A percentile compares a stretch with the other conserved stretches of the same genome.
phyloP scores from a whole-genome alignment of 441 rosid genomes.

The Euphorbia celastroides region DNA sequence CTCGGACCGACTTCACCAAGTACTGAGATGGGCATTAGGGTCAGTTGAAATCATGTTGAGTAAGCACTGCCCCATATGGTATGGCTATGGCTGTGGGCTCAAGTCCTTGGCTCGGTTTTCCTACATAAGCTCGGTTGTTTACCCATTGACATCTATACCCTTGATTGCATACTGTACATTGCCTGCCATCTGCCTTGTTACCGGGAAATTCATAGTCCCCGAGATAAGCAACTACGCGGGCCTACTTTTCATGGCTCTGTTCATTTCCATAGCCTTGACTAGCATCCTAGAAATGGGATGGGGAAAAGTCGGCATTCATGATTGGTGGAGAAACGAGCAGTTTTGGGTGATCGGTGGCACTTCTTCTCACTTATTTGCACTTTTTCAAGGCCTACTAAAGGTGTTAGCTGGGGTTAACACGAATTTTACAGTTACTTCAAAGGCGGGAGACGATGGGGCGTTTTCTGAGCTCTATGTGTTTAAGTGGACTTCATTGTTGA shows the following conservation, averaged over 20 bases:
- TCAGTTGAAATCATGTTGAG: slow-evolving; percentile 97
- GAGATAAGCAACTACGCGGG: slow-evolving; percentile 96
- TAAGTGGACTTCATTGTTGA: slow-evolving; percentile 88
- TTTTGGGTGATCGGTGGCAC: slow-evolving; percentile 99
- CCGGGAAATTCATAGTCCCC: slow-evolving; percentile 94
- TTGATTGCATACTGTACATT: slow-evolving; percentile 83
- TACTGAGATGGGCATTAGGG: slow-evolving; percentile 97
- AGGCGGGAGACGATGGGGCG: slow-evolving; percentile 88
- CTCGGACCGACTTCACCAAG: slow-evolving; percentile 97
- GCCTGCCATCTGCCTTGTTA: slow-evolving; percentile 93
- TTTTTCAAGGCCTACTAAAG: slow-evolving; percentile 94
- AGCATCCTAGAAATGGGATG: slow-evolving; percentile 95
- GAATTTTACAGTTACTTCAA: slow-evolving; percentile 92
- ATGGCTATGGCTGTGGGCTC: slow-evolving; percentile 92
- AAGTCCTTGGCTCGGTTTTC: slow-evolving; percentile 91
- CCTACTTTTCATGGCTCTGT: slow-evolving; percentile 78
- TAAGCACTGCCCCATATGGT: slow-evolving; percentile 98
- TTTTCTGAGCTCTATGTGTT: slow-evolving; percentile 89
- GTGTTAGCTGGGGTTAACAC: slow-evolving; percentile 92
- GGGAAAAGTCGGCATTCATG: slow-evolving; percentile 93
- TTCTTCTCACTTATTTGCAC: slow-evolving; percentile 88
- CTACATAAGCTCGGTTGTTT: slow-evolving; percentile 82
- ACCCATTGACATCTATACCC: slow-evolving; percentile 94
- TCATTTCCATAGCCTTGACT: slow-evolving; percentile 81
- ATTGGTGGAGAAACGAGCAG: slow-evolving; percentile 99